Conservation (phyloP, 192 early-diverging fungal genomes). For the Umbelopsis vinacea region DNA sequence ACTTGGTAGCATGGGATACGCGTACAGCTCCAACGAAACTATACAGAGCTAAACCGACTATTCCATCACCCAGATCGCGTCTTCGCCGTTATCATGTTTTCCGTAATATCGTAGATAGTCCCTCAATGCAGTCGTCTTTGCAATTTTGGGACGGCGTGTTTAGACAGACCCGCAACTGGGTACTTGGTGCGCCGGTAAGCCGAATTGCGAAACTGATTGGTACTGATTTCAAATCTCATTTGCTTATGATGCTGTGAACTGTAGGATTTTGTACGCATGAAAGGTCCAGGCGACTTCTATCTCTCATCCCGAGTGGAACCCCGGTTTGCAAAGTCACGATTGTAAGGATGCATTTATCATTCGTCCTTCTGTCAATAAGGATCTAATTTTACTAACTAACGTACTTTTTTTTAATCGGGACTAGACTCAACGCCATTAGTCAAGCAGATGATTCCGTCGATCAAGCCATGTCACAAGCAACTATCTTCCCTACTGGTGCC, state of each 20-base stretch:
- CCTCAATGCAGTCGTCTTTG: constrained; percentile 43
- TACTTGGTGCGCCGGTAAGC: constrained; percentile 46
- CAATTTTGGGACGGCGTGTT: constrained; percentile 32
- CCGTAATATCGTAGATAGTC: constrained; percentile 46
- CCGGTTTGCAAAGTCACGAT: constrained; percentile 35
- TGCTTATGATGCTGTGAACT: neutral
- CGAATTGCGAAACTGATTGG: neutral
- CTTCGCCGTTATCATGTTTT: constrained; percentile 47
- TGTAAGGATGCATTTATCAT: constrained; percentile 25
- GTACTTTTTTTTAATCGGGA: neutral
- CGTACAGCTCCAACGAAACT: constrained; percentile 51
- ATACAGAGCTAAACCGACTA: constrained; percentile 34
- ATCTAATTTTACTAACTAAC: neutral
- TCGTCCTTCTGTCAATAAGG: neutral
- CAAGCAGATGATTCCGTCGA: constrained; percentile 35
- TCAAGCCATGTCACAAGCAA: constrained; percentile 33
- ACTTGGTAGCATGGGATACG: constrained; percentile 62
- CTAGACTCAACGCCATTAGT: constrained; percentile 38
- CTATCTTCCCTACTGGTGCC: constrained; percentile 26
- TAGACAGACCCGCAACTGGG: constrained; percentile 35
- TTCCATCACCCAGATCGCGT: constrained; percentile 45
- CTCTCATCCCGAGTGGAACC: constrained; percentile 60
- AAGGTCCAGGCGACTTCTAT: constrained; percentile 69
- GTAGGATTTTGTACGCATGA: constrained; percentile 59
- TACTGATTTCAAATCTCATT: neutral